These are phyloP conservation scores for Dothideomycetes sp. DNA, from an alignment of 2,329 filamentous ascomycete species.

Conservation along the genomic window DNA sequence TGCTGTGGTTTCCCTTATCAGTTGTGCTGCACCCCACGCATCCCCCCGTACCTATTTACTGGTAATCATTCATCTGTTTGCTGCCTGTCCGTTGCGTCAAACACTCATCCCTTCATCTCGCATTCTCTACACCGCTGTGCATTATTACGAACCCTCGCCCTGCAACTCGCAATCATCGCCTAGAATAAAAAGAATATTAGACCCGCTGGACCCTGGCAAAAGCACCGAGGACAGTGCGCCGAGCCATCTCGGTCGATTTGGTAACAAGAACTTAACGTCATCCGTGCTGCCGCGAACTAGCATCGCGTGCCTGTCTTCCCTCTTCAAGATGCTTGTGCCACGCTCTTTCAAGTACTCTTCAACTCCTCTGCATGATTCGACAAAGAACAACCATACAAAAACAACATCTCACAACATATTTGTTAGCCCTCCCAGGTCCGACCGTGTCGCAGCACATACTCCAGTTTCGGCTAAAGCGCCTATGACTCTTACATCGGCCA, in stretches of 20 bases:
- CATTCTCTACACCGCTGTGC: not conserved
- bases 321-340: constrained; percentile 35
- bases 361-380: constrained; percentile 20
- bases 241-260: constrained; percentile 9
- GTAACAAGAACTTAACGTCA: constrained; percentile 12
- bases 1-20: no score
- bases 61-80: no score
- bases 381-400: constrained; percentile 3
- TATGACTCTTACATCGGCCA: constrained; percentile 5
- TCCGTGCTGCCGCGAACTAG: constrained; percentile 10
- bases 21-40: constrained; percentile 9
- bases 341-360: constrained; percentile 36
- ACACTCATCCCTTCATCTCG: constrained; percentile 8
- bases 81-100: constrained; percentile 6
- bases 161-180: constrained; percentile 1
- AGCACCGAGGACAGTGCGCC: constrained; percentile 5
- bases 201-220: constrained; percentile 4
- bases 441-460: no score
- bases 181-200: no score
- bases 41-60: constrained; percentile 8
- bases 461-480: constrained; percentile 7
- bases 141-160: not conserved
- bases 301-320: constrained; percentile 4
- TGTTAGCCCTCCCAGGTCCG: not conserved
- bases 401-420: not conserved